A percentile compares a stretch with the other conserved stretches of the same genome.
phyloP scores from a whole-genome alignment of 2,329 filamentous ascomycete species.

The Microsporum canis region DNA sequence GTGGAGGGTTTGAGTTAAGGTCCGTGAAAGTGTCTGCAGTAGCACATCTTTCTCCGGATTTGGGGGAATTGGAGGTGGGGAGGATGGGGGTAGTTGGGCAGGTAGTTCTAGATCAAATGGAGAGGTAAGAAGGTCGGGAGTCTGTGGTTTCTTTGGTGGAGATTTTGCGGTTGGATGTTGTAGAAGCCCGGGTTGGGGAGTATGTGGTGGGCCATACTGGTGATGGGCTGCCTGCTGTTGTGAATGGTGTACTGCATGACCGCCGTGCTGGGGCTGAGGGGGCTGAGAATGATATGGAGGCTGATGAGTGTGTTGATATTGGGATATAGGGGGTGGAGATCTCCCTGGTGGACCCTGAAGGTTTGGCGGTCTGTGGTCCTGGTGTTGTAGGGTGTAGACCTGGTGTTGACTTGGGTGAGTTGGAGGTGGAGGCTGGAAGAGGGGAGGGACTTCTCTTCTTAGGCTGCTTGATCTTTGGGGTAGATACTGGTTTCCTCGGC shows the following conservation, averaged over 20 bases:
- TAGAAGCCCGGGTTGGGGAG: background rate
- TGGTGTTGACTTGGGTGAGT: background rate
- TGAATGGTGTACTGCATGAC: background rate
- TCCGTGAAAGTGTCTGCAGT: conserved; percentile 60
- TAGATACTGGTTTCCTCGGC: conserved; percentile 16
- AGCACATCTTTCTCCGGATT: conserved; percentile 93
- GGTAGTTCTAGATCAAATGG: conserved; percentile 50
- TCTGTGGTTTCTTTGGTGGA: conserved; percentile 22
- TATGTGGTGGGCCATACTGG: conserved; percentile 23
- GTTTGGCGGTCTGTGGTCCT: background rate
- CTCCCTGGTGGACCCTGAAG: background rate
- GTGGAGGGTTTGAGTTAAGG: conserved; percentile 57
- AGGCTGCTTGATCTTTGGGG: conserved; percentile 22
- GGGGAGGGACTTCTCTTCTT: conserved; percentile 4
- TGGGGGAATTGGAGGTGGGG: conserved; percentile 77
- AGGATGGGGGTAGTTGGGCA: conserved; percentile 30
- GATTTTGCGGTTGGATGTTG: conserved; percentile 14
- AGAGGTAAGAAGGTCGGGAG: conserved; percentile 50
- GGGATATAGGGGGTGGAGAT: conserved; percentile 4
- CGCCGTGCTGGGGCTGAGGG: conserved; percentile 15
- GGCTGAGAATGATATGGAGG: background rate
- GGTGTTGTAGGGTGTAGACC: background rate
- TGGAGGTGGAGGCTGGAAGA: background rate
- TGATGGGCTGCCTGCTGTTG: conserved; percentile 16
- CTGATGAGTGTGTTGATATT: conserved; percentile 1